Base-by-base conservation (phyloP, 805 yeast species). In the Monosporozyma servazzii region DNA sequence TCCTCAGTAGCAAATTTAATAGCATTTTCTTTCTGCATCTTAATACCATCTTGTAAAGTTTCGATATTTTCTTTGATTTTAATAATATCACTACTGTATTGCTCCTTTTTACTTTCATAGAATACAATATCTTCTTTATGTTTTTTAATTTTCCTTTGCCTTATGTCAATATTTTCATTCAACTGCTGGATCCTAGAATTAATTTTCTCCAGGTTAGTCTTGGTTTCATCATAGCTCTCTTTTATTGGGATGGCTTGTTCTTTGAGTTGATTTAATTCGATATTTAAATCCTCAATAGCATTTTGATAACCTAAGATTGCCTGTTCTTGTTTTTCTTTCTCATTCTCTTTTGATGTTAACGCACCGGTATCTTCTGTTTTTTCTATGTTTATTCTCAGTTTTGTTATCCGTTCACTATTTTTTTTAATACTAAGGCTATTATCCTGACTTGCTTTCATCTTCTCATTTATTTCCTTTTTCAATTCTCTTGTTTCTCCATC, bases 1-100 rank as follows among this genome's bases (percentile, higher is more conserved):
- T 75, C 80, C 41, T 76, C 61, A 0, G 74, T 54, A 57, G 88
- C 82, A 47, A 74, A 71, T 27, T 66, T 61, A 7, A 42, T 47
- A 5, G 81, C 81, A 31, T 54, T 50, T 1, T 53, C 54, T 9
- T 55, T 53, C 41, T 67, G 66, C 4, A 48, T 53, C 7, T 57
- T 54, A 17, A 71, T 63, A 37, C 68, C 69, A 6, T 60, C 58
- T 3, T 64, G 61, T 25, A 69, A 55, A 2, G 51, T 54, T 5
- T 54, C 57, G 3, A 68, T 56, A 53, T 66, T 71, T 15, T 57
- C 58, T 5, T 52, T 54, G 10, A 52, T 49, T 29, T 39, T 29
- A 11, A 13, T 25, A 29, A 67, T 60, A 15, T 51, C 49, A 13
- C 54, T 45, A 43, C 55, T 39, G 43, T 56, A 54, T 21, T 51